These are phyloP conservation scores for Lachnellula willkommii DNA, from an alignment of 2,329 filamentous ascomycete genomes.

Conservation along the genomic window DNA sequence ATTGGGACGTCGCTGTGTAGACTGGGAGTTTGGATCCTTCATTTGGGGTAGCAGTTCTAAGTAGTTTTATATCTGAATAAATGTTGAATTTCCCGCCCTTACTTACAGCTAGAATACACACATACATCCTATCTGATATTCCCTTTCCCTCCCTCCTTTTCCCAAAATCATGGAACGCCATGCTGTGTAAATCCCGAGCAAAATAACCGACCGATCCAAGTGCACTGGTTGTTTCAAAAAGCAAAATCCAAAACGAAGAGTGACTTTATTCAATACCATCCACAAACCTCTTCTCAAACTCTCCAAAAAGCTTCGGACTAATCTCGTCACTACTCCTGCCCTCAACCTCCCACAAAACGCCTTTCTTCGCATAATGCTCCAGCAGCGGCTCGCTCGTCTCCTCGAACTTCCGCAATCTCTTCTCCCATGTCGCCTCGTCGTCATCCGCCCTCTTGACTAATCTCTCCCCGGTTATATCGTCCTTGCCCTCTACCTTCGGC, in stretches of 20 bases:
- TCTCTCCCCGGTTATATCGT: slow-evolving; percentile 86
- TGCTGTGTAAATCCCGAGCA: background rate
- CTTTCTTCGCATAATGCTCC: slow-evolving; percentile 80
- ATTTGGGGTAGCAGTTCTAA: no score
- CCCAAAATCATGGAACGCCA: background rate
- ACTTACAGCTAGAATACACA: background rate
- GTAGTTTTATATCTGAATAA: background rate
- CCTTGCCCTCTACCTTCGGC: slow-evolving; percentile 71
- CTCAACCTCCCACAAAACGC: slow-evolving; percentile 79
- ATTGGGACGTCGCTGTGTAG: no score
- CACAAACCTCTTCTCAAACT: slow-evolving; percentile 76
- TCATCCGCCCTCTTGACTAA: slow-evolving; percentile 82
- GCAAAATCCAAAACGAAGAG: background rate
- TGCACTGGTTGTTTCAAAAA: background rate
- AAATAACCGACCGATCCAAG: background rate
- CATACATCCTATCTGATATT: background rate
- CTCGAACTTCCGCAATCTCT: slow-evolving; percentile 75
- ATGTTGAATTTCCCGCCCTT: background rate
- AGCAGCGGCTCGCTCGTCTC: slow-evolving; percentile 81
- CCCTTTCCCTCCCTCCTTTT: background rate
- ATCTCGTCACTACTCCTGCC: slow-evolving; percentile 94
- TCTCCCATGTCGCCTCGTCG: slow-evolving; percentile 76
- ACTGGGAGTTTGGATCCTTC: no score
- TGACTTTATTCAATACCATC: background rate
- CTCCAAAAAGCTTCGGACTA: slow-evolving; percentile 75